Percentiles rank a stretch among this genome's conserved stretches.
Conservation (phyloP, 225 moss, liverwort and hornwort genomes). For the Thuidium tamariscinum region DNA sequence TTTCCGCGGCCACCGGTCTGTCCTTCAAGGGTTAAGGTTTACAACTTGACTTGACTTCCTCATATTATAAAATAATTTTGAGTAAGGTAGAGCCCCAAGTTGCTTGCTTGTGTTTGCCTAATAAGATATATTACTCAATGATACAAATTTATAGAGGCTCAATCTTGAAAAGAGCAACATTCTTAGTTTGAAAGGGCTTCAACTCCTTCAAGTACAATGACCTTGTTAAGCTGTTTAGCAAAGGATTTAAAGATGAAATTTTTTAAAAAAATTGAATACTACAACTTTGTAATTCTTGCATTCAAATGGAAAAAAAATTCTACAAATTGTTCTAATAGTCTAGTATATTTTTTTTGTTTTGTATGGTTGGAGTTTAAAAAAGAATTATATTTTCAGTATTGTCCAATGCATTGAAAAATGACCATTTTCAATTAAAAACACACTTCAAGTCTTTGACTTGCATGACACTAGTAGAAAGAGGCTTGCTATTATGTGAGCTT, state of each 20-base stretch:
- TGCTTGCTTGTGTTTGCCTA: not conserved
- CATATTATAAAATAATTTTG: not conserved
- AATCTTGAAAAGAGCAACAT: not conserved
- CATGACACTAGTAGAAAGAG: not conserved
- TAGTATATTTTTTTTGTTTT: too few species aligned
- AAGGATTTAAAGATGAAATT: not conserved
- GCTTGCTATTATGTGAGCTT: too few species aligned
- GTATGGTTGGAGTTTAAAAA: not conserved
- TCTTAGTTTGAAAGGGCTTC: rapidly evolving
- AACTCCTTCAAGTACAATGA: too few species aligned
- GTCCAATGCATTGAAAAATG: not conserved
- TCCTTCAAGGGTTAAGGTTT: too few species aligned
- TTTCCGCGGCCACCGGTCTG: too few species aligned
- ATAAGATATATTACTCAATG: not conserved
- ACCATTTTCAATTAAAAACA: not conserved
- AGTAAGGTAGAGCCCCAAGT: not conserved
- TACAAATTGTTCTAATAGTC: not conserved
- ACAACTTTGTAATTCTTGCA: rapidly evolving
- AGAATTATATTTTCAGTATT: not conserved
- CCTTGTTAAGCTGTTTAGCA: not conserved
- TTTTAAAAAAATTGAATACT: not conserved
- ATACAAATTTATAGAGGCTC: not conserved
- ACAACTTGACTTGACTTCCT: not conserved
- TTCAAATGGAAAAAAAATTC: not conserved
- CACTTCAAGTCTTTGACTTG: rapidly evolving